Evolutionary conservation across 108 stramenopile genomes (phyloP).

Genomic region (Cyclotella choctawhatcheeana): DNA sequence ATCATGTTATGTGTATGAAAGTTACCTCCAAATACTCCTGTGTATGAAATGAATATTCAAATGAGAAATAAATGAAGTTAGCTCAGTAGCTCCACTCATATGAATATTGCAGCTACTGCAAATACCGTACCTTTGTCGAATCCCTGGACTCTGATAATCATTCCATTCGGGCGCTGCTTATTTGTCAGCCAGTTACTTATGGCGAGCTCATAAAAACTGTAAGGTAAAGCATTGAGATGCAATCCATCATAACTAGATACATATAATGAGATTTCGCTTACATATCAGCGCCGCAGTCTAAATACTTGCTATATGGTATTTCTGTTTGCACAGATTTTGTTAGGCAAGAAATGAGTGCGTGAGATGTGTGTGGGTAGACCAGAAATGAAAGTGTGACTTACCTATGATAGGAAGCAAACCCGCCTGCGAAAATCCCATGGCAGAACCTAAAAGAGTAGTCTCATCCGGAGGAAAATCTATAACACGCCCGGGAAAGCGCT

Average conservation of each 20-base stretch:
- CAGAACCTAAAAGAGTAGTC: conserved; percentile 84
- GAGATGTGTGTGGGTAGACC: too few species aligned
- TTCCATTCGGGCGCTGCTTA: conserved; percentile 66
- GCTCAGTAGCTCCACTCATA: too few species aligned
- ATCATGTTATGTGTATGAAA: conserved; percentile 90
- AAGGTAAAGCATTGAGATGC: background rate
- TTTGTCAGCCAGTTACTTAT: conserved; percentile 76
- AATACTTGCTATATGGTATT: conserved; percentile 91
- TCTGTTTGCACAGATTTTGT: conserved; percentile 28
- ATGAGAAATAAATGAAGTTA: too few species aligned
- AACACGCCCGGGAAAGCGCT: conserved; percentile 63
- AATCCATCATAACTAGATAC: too few species aligned
- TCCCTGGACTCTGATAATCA: conserved; percentile 84
- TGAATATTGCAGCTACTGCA: too few species aligned
- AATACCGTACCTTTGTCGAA: conserved; percentile 91
- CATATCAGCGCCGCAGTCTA: conserved; percentile 88
- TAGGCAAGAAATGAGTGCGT: background rate
- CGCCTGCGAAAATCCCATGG: conserved; percentile 77
- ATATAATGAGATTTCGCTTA: too few species aligned
- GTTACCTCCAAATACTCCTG: conserved; percentile 37
- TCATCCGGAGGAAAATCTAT: conserved; percentile 92
- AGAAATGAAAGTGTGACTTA: too few species aligned
- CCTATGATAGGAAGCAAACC: conserved; percentile 78
- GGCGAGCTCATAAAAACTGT: conserved; percentile 76
- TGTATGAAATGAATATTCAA: too few species aligned